Evolutionary conservation across 31 red algal species (phyloP).

Genomic region (Bonnemaisonia californica): DNA sequence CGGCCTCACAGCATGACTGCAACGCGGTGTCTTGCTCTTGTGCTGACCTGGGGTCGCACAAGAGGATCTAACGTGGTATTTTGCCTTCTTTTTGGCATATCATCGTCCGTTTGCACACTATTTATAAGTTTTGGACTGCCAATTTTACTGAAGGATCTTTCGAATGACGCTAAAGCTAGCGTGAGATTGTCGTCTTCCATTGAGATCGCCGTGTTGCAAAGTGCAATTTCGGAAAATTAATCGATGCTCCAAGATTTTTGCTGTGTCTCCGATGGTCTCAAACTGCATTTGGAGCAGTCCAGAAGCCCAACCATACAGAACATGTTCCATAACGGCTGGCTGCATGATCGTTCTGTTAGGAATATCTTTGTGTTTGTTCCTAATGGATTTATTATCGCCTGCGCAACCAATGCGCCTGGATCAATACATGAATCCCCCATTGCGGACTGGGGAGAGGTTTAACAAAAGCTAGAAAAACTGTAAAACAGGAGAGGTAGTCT

Average conservation of each 20-base stretch:
- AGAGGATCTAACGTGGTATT: neutral
- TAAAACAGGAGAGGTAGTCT: neutral
- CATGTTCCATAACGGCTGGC: neutral
- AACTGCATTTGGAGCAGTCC: neutral
- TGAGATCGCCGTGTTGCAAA: neutral
- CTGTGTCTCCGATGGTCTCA: neutral
- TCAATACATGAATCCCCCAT: neutral
- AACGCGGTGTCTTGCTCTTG: neutral
- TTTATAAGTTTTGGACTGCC: neutral
- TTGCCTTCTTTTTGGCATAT: conserved; percentile 13
- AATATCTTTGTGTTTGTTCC: conserved; percentile 3
- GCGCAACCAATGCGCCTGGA: neutral
- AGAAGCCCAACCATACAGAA: neutral
- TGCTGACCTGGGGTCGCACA: neutral
- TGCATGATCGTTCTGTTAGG: neutral
- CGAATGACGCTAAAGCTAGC: neutral
- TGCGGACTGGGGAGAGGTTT: no score
- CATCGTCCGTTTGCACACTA: conserved; percentile 6
- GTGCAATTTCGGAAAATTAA: neutral
- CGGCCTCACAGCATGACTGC: neutral
- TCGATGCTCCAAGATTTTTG: neutral
- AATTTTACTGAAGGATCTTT: neutral
- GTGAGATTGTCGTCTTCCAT: neutral
- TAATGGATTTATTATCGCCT: neutral
- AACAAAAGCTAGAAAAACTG: neutral